These are phyloP conservation scores for Chlorella vulgaris DNA, from an alignment of 139 green algal genomes.

Conservation along the genomic window DNA sequence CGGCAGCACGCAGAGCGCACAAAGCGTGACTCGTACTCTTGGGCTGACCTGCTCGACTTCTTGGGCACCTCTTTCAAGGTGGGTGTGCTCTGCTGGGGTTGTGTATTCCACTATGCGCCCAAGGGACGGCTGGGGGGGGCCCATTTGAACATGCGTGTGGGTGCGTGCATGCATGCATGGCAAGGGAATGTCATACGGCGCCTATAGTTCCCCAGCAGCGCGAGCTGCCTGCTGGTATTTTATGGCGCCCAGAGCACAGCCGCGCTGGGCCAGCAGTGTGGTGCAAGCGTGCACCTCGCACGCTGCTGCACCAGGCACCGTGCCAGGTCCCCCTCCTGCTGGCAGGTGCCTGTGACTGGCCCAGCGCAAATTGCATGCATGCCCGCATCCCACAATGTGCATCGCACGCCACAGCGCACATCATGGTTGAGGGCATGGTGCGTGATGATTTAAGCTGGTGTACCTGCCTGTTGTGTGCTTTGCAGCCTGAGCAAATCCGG, in stretches of 20 bases:
- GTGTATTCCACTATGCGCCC: not conserved
- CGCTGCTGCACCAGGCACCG: not conserved
- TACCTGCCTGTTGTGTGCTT: not conserved
- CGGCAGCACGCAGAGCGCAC: constrained; percentile 49
- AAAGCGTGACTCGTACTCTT: constrained; percentile 40
- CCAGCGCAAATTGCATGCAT: not conserved
- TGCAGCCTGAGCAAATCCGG: constrained; percentile 53
- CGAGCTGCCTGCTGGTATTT: constrained; percentile 19
- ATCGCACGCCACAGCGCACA: not conserved
- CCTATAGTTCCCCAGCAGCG: constrained; percentile 4
- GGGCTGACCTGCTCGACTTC: constrained; percentile 54
- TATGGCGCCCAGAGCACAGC: constrained; percentile 16
- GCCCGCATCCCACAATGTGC: not conserved
- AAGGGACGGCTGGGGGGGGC: not conserved
- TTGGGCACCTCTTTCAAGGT: constrained; percentile 53
- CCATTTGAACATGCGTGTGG: not conserved
- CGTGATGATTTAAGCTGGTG: not conserved
- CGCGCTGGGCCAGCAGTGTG: not conserved
- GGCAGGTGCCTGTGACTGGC: not conserved
- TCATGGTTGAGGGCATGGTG: not conserved
- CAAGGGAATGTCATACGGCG: not conserved
- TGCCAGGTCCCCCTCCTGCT: not conserved
- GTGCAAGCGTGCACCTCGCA: not conserved
- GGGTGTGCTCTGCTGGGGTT: not conserved
- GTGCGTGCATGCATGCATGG: not conserved